Percentiles rank a stretch among this genome's conserved stretches.
Conservation (phyloP, 768 basidiomycete species). For the Boletus reticulatus region DNA sequence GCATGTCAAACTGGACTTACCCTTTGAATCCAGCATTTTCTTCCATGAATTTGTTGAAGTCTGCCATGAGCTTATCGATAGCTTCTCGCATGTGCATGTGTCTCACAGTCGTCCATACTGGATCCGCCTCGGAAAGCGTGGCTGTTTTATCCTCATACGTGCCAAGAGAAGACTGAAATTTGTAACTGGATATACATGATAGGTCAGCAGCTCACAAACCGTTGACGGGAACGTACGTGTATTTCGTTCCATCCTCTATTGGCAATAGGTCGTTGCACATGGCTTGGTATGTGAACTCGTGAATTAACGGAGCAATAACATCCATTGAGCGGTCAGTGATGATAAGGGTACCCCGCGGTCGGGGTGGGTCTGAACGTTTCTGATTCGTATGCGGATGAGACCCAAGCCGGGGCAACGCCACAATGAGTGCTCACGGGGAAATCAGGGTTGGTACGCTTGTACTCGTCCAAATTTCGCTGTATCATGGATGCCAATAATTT, state of each 20-base stretch:
- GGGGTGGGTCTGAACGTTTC: constrained; percentile 54
- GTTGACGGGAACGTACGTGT: constrained; percentile 60
- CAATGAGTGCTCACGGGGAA: constrained; percentile 64
- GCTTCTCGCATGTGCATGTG: constrained; percentile 99
- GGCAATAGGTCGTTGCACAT: constrained; percentile 95
- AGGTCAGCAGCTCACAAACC: constrained; percentile 3
- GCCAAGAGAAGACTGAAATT: constrained; percentile 88
- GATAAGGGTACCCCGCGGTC: constrained; percentile 79
- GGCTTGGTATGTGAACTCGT: constrained; percentile 99
- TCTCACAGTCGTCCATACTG: constrained; percentile 88
- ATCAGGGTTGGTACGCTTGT: constrained; percentile 82
- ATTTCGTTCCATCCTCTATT: constrained; percentile 82
- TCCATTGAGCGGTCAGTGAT: constrained; percentile 99
- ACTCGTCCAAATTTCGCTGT: constrained; percentile 79
- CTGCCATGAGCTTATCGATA: constrained; percentile 93
- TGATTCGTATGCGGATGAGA: constrained; percentile 21
- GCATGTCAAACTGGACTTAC: constrained; percentile 39
- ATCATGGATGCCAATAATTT: constrained; percentile 85
- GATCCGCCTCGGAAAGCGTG: constrained; percentile 80
- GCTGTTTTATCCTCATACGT: constrained; percentile 87
- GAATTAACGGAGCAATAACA: constrained; percentile 82
- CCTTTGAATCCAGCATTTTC: constrained; percentile 96
- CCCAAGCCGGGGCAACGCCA: neutral
- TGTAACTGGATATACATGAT: constrained; percentile 56
- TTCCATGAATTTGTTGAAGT: constrained; percentile 91